Conservation (phyloP, 73 alveolate genomes). For the Paramecium sonneborni region DNA sequence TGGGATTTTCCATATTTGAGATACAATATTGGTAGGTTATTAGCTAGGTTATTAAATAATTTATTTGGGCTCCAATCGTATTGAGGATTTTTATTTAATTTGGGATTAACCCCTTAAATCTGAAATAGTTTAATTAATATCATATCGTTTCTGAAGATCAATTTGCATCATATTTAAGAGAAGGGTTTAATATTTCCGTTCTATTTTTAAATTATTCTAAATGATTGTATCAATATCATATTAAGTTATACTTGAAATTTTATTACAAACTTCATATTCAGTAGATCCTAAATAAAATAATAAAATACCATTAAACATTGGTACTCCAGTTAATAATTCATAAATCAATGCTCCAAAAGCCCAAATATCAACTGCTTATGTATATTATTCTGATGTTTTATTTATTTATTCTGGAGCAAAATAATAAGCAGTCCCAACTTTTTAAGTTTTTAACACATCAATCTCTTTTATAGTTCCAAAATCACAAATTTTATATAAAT, state of each 20-base stretch:
- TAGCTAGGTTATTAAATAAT: no score
- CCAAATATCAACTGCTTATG: constrained; percentile 22
- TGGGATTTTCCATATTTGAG: no score
- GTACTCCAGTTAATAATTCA: neutral
- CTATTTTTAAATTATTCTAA: neutral
- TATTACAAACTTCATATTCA: neutral
- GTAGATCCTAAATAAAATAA: neutral
- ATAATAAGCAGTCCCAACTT: neutral
- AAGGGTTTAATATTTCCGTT: neutral
- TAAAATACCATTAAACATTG: constrained; percentile 15
- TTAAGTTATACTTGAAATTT: neutral
- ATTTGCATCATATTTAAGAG: neutral
- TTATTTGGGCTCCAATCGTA: no score
- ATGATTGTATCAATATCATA: neutral
- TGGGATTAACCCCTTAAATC: neutral
- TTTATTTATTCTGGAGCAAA: constrained; percentile 30
- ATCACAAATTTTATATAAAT: constrained; percentile 6
- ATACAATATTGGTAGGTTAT: no score
- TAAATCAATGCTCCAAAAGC: constrained; percentile 19
- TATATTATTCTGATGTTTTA: neutral
- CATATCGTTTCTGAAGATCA: neutral
- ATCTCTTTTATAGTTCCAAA: neutral
- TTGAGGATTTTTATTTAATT: no score
- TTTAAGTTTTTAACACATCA: neutral
- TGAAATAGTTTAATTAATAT: neutral